phyloP scores from a whole-genome alignment of 257 asterid genomes.

The Osmanthus fragrans region DNA sequence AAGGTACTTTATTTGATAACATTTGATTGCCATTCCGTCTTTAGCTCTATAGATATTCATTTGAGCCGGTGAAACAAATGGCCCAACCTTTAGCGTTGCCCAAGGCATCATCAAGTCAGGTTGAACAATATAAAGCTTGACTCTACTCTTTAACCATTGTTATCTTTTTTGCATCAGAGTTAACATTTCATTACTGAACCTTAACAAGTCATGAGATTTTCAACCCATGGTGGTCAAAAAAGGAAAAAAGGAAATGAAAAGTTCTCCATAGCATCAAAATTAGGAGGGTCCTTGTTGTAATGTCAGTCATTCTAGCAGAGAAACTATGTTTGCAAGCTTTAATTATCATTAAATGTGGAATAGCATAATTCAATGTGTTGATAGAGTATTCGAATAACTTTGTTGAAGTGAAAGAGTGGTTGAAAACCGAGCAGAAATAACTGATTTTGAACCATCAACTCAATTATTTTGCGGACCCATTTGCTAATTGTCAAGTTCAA shows the following conservation, averaged over 20 bases:
- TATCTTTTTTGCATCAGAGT: neutral
- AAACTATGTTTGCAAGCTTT: slow-evolving; percentile 1
- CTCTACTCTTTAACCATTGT: neutral
- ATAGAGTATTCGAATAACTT: slow-evolving; percentile 1
- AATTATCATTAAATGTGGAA: neutral
- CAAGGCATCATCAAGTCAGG: neutral
- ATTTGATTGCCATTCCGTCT: neutral
- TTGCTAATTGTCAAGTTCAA: slow-evolving; percentile 3
- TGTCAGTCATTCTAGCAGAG: slow-evolving; percentile 9
- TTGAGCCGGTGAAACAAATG: neutral
- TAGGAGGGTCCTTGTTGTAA: neutral
- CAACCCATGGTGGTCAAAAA: neutral
- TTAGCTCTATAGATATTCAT: neutral
- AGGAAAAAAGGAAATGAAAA: slow-evolving; percentile 2
- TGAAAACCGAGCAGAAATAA: slow-evolving; percentile 7
- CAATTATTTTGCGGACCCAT: slow-evolving; percentile 2
- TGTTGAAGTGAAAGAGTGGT: slow-evolving; percentile 4
- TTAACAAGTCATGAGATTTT: slow-evolving; percentile 9
- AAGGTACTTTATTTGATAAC: slow-evolving; percentile 48
- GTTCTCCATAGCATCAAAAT: neutral
- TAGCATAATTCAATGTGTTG: slow-evolving; percentile 2
- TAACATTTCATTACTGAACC: neutral
- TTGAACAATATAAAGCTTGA: neutral
- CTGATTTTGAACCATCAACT: slow-evolving; percentile 7
- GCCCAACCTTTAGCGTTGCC: neutral